Evolutionary conservation across 2,329 filamentous ascomycete genomes (phyloP).

Genomic region (Colletotrichum camelliae): DNA sequence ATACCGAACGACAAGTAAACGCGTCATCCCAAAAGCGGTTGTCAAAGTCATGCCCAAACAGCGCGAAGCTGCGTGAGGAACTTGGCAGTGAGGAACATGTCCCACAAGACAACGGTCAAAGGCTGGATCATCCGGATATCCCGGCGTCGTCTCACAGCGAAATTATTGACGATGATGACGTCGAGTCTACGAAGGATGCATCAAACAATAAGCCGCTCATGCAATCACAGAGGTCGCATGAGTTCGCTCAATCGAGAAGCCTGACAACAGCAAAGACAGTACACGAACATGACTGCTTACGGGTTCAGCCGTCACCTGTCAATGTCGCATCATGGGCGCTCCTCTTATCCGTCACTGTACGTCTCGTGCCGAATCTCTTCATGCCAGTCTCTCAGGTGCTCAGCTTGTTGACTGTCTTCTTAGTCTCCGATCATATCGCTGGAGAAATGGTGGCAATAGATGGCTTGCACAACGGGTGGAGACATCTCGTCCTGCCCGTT

Average conservation of each 20-base stretch:
- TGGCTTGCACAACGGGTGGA: constrained; percentile 27
- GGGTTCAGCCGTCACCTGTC: not conserved
- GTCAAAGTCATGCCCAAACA: not conserved
- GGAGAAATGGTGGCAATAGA: constrained; percentile 27
- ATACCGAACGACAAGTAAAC: not conserved
- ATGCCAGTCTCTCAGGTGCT: not conserved
- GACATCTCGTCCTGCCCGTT: constrained; percentile 24
- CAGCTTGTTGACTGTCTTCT: not conserved
- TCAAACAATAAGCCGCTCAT: not conserved
- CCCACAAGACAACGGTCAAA: not conserved
- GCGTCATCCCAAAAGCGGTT: not conserved
- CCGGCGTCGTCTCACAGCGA: not conserved
- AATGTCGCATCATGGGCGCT: not conserved
- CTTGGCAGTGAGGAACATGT: not conserved
- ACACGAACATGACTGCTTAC: not conserved
- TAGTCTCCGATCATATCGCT: constrained; percentile 26
- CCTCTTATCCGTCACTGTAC: not conserved
- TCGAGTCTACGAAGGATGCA: not conserved
- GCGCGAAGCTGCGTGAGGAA: not conserved
- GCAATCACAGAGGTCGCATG: not conserved
- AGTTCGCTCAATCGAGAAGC: not conserved
- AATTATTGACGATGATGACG: not conserved
- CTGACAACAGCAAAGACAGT: not conserved
- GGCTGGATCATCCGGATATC: not conserved
- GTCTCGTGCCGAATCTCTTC: not conserved